Percentiles rank a stretch among this genome's conserved stretches.
phyloP scores from a whole-genome alignment of 2,329 filamentous ascomycete species.

The Aspergillus chevalieri region DNA sequence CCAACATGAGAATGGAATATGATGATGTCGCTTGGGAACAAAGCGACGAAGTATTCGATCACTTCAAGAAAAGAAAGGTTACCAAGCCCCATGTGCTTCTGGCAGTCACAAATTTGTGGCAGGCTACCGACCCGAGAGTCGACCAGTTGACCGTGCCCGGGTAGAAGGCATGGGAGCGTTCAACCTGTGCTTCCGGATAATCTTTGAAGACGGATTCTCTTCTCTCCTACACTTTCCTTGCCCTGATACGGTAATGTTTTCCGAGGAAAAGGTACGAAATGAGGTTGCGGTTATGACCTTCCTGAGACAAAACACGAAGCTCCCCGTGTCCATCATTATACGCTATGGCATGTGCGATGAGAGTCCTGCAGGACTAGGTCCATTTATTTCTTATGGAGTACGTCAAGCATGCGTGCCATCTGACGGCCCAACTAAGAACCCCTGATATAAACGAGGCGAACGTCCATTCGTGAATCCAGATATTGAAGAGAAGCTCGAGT shows the following conservation, averaged over 20 bases:
- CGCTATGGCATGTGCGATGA: slow-evolving; percentile 1
- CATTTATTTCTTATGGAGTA: slow-evolving; percentile 34
- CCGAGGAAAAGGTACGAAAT: slow-evolving; percentile 18
- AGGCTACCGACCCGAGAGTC: background rate
- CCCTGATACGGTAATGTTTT: slow-evolving; percentile 14
- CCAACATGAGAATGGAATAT: background rate
- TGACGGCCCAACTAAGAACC: background rate
- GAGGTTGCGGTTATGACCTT: slow-evolving; percentile 9
- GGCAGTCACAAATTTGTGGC: background rate
- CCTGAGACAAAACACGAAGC: slow-evolving; percentile 2
- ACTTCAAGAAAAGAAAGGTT: background rate
- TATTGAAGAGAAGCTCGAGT: slow-evolving; percentile 7
- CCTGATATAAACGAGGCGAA: slow-evolving; percentile 6
- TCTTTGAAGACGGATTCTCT: slow-evolving; percentile 8
- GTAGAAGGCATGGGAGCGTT: slow-evolving; percentile 10
- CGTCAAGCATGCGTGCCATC: slow-evolving; percentile 3
- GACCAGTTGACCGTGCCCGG: background rate
- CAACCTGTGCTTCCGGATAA: slow-evolving; percentile 18
- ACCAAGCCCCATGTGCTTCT: background rate
- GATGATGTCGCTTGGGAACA: slow-evolving; percentile 1
- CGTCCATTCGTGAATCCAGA: slow-evolving; percentile 6
- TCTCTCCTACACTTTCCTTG: slow-evolving; percentile 17
- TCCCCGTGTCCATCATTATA: slow-evolving; percentile 2
- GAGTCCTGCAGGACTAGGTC: slow-evolving; percentile 15
- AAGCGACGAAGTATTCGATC: background rate